Percentiles rank a stretch among this genome's conserved stretches.
These are phyloP conservation scores for Populus deltoides DNA, from an alignment of 345 rosid species.

Conservation along the genomic window DNA sequence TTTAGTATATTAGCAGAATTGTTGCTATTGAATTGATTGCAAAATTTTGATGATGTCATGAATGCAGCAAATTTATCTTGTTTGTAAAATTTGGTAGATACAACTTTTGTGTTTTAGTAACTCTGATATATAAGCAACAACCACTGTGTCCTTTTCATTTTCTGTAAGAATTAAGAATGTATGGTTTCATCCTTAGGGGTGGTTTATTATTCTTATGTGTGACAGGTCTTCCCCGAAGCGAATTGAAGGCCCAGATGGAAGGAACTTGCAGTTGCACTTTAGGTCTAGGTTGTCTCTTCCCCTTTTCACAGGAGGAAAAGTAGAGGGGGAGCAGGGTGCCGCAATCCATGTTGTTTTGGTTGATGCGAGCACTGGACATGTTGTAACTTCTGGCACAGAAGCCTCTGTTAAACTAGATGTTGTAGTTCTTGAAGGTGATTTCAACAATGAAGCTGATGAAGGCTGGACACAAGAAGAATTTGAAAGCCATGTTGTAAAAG, in stretches of 20 bases:
- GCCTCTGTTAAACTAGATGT: conserved; percentile 74
- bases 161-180: background rate
- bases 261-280: conserved; percentile 69
- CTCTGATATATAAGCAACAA: background rate
- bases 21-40: background rate
- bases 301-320: conserved; percentile 94
- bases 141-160: background rate
- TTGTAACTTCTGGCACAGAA: conserved; percentile 76
- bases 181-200: background rate
- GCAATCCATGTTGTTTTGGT: conserved; percentile 75
- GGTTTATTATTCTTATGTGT: conserved; percentile 2
- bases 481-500: conserved; percentile 91
- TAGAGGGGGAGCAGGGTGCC: conserved; percentile 99
- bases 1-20: background rate
- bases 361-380: conserved; percentile 68
- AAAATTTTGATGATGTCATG: background rate
- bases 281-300: conserved; percentile 94
- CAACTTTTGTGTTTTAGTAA: background rate
- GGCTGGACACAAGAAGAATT: conserved; percentile 90
- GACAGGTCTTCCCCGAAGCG: conserved; percentile 78
- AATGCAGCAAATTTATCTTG: background rate
- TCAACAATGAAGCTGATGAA: conserved; percentile 87
- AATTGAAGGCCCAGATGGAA: conserved; percentile 88
- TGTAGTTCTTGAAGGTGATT: conserved; percentile 95
- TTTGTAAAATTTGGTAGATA: background rate